Evolutionary conservation across 1,284 basidiomycete genomes (phyloP), one percentile per base, ranked within the genome.

Genomic region (Peniophora sp.): DNA sequence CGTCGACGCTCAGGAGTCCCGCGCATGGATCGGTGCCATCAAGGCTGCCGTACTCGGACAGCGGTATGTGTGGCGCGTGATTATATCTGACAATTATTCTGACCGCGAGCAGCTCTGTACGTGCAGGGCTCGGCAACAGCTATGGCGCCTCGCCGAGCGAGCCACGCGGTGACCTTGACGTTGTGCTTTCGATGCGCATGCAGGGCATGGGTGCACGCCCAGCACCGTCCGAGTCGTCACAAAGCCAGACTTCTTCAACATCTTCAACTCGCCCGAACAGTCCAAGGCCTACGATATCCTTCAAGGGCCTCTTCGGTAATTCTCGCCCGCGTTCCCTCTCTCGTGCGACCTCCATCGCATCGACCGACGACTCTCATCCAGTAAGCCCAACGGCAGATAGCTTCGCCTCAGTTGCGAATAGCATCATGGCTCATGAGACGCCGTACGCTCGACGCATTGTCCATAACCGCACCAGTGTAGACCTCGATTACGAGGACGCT

Each of bases 141-240:
- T 60, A 69, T 0, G 68, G 68, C 35, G 66, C 69, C 22, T 59
- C 70, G 16, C 69, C 69, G 27, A 68, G 65, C 36, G 85, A 85
- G 53, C 85, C 85, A 19, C 73, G 79, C 49, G 85, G 86, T 3
- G 85, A 89, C 60, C 76, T 89, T 69, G 85, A 89, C 62, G 86
- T 88, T 47, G 84, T 88, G 77, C 70, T 89, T 27, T 83, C 83
- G n/a, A 85, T 89, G 72, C 81, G 81, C 38, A 75, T 78, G 22
- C 83, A 84, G 56, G 78, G 77, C 14, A 69, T 80, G 38, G 68
- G 77, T 47, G 56, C 63, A 27, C 43, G 2, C 45, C 54, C 19
- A 54, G 41, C 50, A 41, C n/a, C 20, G 14, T 41, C 12, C n/a
- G 20, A 20, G 50, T 39, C 32, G 49, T 54, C 6, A 14, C 51